Base-by-base conservation (phyloP, 768 basidiomycete species). In the Postia placenta region DNA sequence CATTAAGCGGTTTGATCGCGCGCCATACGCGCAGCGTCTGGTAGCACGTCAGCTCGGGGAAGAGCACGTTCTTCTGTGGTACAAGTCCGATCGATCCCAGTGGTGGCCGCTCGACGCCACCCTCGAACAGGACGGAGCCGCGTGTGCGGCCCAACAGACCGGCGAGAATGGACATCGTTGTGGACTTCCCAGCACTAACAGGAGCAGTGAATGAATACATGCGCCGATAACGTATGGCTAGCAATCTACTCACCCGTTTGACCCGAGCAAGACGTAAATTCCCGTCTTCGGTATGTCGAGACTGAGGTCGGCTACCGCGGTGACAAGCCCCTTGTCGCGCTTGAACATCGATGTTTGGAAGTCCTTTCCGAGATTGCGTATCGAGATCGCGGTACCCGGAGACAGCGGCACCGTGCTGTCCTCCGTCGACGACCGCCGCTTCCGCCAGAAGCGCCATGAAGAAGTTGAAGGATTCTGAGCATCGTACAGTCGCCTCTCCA, bases 41-140 rank as follows among this genome's bases (percentile, higher is more conserved):
- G 42, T 80, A 69, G 60, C 86, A 89, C 1, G 81, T 75, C 17
- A 91, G 67, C 47, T 89, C 87, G 0, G 85, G 78, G 60, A 89
- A 87, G 2, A 91, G 70, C 4, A 91, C 87, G 56, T 91, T 89
- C 68, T 86, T 88, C 67, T 90, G 87, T 0, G 87, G 85, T 0
- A 87, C 86, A 49, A 91, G 82, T 1, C 88, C 87, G 15, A 91
- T 61, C 0, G 76, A 77, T 5, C 86, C 85, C 0, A 79, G 79
- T 4, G 81, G 70, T 5, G 83, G 81, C 24, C 69, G 69, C 35
- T 72, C 59, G 15, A 67, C 62, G 0, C 80, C 79, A 28, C 79
- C 79, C 56, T 77, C 78, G 49, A 73, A 76, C 0, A 71, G 67
- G 15, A 90, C 70, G 2, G 71, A 68, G 26, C 88, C 88, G 22